Evolutionary conservation across 768 basidiomycete species (phyloP).

Genomic region (Hemileccinum impolitum): DNA sequence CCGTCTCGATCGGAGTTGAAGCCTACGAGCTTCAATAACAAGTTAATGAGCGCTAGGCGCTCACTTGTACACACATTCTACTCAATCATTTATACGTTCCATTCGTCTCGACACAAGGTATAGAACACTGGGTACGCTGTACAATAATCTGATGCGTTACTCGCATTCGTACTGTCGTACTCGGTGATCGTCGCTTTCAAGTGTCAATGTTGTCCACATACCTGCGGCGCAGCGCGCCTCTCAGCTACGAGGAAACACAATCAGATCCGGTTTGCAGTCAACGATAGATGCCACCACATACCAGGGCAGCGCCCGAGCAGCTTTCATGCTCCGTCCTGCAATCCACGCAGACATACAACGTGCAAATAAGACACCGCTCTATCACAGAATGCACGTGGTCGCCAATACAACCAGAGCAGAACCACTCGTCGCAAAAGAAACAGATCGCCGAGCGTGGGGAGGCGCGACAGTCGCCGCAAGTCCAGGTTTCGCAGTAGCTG

Average conservation of each 20-base stretch:
- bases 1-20: too few species aligned
- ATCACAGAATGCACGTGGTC: neutral
- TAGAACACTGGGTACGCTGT: too few species aligned
- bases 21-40: too few species aligned
- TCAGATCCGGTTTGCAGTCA: neutral
- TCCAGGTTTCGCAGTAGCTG: neutral
- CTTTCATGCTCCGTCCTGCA: neutral
- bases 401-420: neutral
- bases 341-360: neutral
- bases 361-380: conserved; percentile 1
- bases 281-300: neutral
- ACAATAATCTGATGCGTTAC: too few species aligned
- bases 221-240: too few species aligned
- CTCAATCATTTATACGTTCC: too few species aligned
- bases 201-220: too few species aligned
- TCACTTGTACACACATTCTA: too few species aligned
- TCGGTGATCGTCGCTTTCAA: too few species aligned
- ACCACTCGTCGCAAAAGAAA: neutral
- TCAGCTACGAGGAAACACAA: neutral
- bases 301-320: neutral
- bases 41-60: too few species aligned
- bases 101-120: too few species aligned
- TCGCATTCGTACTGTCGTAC: too few species aligned
- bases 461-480: conserved; percentile 4
- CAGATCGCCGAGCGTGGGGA: neutral